Conservation (phyloP, 2,329 filamentous ascomycete species). For the Xylaria digitata region DNA sequence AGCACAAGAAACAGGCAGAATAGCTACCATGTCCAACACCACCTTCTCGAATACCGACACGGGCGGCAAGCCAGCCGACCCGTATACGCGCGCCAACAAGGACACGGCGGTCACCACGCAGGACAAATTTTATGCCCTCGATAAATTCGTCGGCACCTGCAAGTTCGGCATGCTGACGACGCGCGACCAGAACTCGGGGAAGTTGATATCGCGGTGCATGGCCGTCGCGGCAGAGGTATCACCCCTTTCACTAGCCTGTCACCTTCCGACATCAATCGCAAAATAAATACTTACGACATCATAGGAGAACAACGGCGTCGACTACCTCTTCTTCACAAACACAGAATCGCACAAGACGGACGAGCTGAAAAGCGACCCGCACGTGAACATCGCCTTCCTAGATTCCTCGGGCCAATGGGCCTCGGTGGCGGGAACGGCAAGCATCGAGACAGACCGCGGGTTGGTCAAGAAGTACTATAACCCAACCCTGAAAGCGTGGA, state of each 20-base stretch:
- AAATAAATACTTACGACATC: neutral
- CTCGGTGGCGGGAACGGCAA: constrained; percentile 79
- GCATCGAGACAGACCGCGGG: constrained; percentile 74
- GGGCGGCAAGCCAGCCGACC: constrained; percentile 74
- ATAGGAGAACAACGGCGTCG: constrained; percentile 80
- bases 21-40: constrained; percentile 53
- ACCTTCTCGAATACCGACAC: constrained; percentile 70
- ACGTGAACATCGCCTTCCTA: constrained; percentile 86
- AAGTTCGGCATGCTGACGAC: constrained; percentile 95
- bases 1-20: neutral
- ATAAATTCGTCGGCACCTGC: constrained; percentile 74
- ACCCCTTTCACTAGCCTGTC: too few relatives aligned
- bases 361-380: constrained; percentile 77
- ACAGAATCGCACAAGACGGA: constrained; percentile 89
- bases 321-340: constrained; percentile 92
- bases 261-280: neutral
- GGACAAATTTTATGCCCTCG: constrained; percentile 80
- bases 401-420: constrained; percentile 85
- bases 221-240: constrained; percentile 80
- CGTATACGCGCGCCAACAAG: constrained; percentile 79
- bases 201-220: constrained; percentile 86
- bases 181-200: constrained; percentile 70
- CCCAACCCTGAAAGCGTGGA: constrained; percentile 80
- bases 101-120: constrained; percentile 72
- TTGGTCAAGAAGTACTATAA: constrained; percentile 81